Evolutionary conservation across 2,329 filamentous ascomycete genomes (phyloP).

Genomic region (Aspergillus pseudoviridinutans): DNA sequence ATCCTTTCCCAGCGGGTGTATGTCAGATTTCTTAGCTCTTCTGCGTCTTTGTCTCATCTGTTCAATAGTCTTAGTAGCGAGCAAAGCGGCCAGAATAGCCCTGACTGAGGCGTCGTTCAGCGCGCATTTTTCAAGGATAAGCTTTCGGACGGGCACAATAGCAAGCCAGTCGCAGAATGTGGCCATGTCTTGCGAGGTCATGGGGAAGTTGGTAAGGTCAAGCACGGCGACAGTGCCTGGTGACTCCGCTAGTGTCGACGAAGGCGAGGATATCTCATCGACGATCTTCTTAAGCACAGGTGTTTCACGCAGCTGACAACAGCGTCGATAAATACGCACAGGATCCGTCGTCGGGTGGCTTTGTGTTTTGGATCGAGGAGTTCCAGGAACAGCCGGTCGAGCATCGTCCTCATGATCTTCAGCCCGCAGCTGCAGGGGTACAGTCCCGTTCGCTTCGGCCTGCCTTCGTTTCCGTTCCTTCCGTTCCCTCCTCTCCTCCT

Average conservation of each 20-base stretch:
- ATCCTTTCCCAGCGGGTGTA: conserved; percentile 25
- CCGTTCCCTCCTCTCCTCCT: conserved; percentile 85
- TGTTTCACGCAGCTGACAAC: conserved; percentile 89
- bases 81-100: conserved; percentile 77
- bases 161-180: conserved; percentile 93
- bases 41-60: conserved; percentile 50
- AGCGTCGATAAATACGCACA: conserved; percentile 85
- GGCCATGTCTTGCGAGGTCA: conserved; percentile 77
- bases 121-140: conserved; percentile 82
- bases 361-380: conserved; percentile 50
- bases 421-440: conserved; percentile 77
- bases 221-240: conserved; percentile 77
- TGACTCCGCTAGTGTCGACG: conserved; percentile 59
- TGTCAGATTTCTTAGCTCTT: conserved; percentile 35
- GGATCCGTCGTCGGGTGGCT: conserved; percentile 82
- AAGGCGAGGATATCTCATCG: conserved; percentile 72
- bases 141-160: conserved; percentile 81
- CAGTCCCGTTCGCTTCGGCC: conserved; percentile 80
- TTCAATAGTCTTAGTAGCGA: conserved; percentile 70
- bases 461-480: conserved; percentile 83
- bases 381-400: conserved; percentile 28
- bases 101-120: conserved; percentile 82
- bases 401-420: conserved; percentile 61
- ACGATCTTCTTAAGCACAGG: conserved; percentile 88
- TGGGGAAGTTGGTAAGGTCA: conserved; percentile 77